A percentile compares a stretch with the other conserved stretches of the same genome.
Conservation (phyloP, 2,329 filamentous ascomycete species). For the Berkeleyomyces rouxiae region DNA sequence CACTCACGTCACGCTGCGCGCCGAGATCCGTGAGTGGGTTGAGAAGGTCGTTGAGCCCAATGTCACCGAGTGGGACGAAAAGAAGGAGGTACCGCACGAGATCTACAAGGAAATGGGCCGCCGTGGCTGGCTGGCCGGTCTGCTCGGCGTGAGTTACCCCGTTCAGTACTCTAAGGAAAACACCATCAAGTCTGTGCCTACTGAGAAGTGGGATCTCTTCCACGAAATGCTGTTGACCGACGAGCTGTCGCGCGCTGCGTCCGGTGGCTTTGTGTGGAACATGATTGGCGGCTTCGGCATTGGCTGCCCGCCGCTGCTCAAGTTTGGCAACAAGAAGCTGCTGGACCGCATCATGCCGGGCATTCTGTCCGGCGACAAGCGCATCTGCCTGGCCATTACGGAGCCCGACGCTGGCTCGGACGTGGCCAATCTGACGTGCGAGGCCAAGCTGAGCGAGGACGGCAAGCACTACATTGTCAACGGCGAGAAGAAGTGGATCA, state of each 20-base stretch:
- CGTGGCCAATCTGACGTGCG: constrained; percentile 87
- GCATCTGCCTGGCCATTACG: constrained; percentile 93
- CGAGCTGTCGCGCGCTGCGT: constrained; percentile 75
- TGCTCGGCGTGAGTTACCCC: constrained; percentile 73
- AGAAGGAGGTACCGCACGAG: constrained; percentile 67
- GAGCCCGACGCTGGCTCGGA: constrained; percentile 92
- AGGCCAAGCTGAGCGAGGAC: constrained; percentile 86
- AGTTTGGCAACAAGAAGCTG: constrained; percentile 74
- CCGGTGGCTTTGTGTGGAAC: constrained; percentile 93
- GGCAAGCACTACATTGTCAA: constrained; percentile 99
- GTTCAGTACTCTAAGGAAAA: constrained; percentile 52
- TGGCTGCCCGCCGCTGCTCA: constrained; percentile 76
- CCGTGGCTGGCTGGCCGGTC: constrained; percentile 79
- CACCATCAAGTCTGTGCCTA: constrained; percentile 56
- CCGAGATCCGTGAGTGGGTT: constrained; percentile 84
- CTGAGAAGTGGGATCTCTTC: constrained; percentile 95
- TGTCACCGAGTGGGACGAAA: constrained; percentile 94
- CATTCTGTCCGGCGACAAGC: constrained; percentile 82
- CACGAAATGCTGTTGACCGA: constrained; percentile 94
- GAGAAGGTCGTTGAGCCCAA: constrained; percentile 77
- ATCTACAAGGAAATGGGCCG: constrained; percentile 95
- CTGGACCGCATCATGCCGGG: constrained; percentile 77
- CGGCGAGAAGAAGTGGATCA: constrained; percentile 99
- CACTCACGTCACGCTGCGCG: constrained; percentile 76
- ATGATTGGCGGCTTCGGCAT: constrained; percentile 94